Evolutionary conservation across 139 green algal genomes (phyloP).

Genomic region (Ulvella scutata): DNA sequence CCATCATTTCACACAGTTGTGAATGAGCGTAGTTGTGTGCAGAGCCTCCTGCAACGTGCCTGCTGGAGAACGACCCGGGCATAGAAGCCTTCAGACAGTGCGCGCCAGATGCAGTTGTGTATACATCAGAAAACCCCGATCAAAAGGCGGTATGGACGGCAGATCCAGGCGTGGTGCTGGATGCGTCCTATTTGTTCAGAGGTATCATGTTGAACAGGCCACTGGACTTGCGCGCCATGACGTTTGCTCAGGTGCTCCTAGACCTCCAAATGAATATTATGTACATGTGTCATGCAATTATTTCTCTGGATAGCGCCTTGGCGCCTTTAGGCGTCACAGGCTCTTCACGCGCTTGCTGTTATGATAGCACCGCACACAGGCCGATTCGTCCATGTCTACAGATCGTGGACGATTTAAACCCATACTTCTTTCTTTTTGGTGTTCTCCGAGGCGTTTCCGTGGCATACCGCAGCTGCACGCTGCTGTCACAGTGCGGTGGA

Average conservation of each 20-base stretch:
- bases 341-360: not conserved
- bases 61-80: not conserved
- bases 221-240: not conserved
- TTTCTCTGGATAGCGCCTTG: too few species aligned
- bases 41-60: not conserved
- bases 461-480: not conserved
- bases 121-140: not conserved
- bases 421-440: not conserved
- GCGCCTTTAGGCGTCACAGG: not conserved
- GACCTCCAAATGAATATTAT: too few species aligned
- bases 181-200: not conserved
- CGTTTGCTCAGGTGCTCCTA: not conserved
- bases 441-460: not conserved
- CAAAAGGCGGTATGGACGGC: not conserved
- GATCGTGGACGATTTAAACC: not conserved
- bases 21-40: not conserved
- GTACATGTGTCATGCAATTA: too few species aligned
- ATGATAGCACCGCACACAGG: too few species aligned
- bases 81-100: not conserved
- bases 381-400: too few species aligned
- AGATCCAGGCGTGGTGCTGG: not conserved
- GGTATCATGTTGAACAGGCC: not conserved
- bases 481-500: not conserved
- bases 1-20: too few species aligned
- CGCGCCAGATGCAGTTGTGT: not conserved